Evolutionary conservation across 805 yeast genomes (phyloP).

Genomic region (Lipomyces chichibuensis): DNA sequence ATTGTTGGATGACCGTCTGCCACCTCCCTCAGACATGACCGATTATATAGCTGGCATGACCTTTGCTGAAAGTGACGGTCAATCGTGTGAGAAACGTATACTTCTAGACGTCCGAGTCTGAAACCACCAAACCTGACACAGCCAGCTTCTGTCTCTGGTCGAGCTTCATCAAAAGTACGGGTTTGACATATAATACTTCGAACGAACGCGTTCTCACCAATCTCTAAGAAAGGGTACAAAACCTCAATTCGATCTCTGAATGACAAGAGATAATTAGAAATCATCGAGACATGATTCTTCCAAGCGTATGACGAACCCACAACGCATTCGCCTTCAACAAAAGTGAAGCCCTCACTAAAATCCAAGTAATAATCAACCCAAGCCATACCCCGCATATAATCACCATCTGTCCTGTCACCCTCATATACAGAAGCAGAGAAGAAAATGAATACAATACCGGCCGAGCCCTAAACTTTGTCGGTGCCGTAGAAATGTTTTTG

Average conservation of each 20-base stretch:
- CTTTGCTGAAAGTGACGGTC: too few species aligned
- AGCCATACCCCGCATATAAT: slow-evolving; percentile 6
- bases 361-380: slow-evolving; percentile 2
- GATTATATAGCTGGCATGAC: too few species aligned
- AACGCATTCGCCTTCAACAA: not conserved
- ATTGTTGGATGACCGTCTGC: too few species aligned
- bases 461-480: not conserved
- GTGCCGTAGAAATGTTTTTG: not conserved
- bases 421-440: not conserved
- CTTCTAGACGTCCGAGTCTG: too few species aligned
- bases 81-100: too few species aligned
- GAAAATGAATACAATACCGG: not conserved
- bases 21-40: too few species aligned
- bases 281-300: slow-evolving; percentile 1
- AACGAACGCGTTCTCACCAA: not conserved
- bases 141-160: not conserved
- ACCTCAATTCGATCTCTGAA: slow-evolving; percentile 1
- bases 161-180: not conserved
- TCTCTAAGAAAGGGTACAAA: not conserved
- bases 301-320: slow-evolving; percentile 7
- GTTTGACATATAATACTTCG: not conserved
- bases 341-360: slow-evolving; percentile 2
- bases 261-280: not conserved
- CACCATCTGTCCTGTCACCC: slow-evolving; percentile 1
- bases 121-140: too few species aligned